Evolutionary conservation across 176 grass and related monocot species (phyloP), one percentile per base, ranked within the genome.

Genomic region (Musa schizocarpa): DNA sequence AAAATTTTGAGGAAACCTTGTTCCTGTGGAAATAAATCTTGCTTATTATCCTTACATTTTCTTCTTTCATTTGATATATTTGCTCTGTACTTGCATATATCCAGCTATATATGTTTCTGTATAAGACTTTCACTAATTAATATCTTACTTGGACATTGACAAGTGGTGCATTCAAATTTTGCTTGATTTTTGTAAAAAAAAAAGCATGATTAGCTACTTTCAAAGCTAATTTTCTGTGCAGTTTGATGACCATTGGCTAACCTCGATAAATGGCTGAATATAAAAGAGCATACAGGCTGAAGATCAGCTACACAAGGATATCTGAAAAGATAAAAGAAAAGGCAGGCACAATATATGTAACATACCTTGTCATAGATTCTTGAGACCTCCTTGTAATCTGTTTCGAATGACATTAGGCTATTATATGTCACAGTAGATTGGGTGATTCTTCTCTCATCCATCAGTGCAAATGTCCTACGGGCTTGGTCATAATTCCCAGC

Each of bases 381-480:
- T 82, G 90, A 98, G 78, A 98, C 88, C 73, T 98, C 88, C 73
- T 91, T 98, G 70, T 91, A 98, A 81, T 93, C 67, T 73, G 90
- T 90, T 89, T 98, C 90, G 71, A 88, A 93, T 54, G 94, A 89
- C 94, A 98, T 98, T 77, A 98, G 77, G 85, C 90, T 93, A 85
- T 93, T 93, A 82, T 93, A 98, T 78, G 88, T 93, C n/a, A 98
- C 86, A 21, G 90, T 87, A 63, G 86, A 88, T 76, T 78, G 82
- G 22, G 94, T 80, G 52, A 98, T 91, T 82, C 84, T 84, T 73
- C 90, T 90, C 72, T 89, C 87, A 0, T 82, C 83, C 94, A 98
- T 98, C 86, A 70, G 82, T 0, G 83, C 76, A 61, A 98, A 84
- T 78, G 88, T 80, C 83, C 86, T 93, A 67, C 83, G 88, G 19